A percentile compares a stretch with the other conserved stretches of the same genome.
phyloP scores from a whole-genome alignment of 345 rosid species.

The Corchorus capsularis region DNA sequence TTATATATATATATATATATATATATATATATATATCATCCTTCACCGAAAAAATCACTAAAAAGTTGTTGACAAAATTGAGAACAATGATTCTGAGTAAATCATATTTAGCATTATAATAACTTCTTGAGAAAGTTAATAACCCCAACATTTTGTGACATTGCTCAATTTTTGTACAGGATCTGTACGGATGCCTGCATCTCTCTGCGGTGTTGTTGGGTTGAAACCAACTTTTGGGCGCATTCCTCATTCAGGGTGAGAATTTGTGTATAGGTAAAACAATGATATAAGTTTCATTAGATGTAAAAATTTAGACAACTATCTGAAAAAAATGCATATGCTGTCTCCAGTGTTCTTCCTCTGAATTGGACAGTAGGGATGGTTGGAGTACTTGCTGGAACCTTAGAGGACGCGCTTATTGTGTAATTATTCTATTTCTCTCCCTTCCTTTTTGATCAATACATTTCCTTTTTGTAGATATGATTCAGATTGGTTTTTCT shows the following conservation, averaged over 20 bases:
- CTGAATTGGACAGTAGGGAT: constrained; percentile 79
- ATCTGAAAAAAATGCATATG: background rate
- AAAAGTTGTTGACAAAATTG: background rate
- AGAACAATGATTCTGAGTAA: constrained; percentile 3
- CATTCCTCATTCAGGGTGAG: constrained; percentile 61
- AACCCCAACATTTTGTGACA: background rate
- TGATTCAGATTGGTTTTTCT: background rate
- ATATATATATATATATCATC: background rate
- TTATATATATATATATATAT: no score
- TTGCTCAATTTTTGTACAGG: constrained; percentile 34
- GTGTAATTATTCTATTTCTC: constrained; percentile 37
- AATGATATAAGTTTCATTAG: background rate
- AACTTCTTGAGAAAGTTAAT: background rate
- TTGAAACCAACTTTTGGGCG: constrained; percentile 76
- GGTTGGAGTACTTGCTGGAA: constrained; percentile 70
- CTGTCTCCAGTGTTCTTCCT: constrained; percentile 62
- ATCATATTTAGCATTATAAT: background rate
- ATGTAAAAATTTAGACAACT: background rate
- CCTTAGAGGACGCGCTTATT: constrained; percentile 63
- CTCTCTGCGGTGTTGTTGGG: constrained; percentile 78
- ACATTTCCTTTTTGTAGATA: background rate
- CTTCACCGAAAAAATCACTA: background rate
- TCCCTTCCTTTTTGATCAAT: background rate
- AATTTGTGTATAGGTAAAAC: background rate
- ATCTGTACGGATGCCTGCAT: constrained; percentile 75